Evolutionary conservation across 2,329 filamentous ascomycete species (phyloP).

Genomic region (Eutypella sp.): DNA sequence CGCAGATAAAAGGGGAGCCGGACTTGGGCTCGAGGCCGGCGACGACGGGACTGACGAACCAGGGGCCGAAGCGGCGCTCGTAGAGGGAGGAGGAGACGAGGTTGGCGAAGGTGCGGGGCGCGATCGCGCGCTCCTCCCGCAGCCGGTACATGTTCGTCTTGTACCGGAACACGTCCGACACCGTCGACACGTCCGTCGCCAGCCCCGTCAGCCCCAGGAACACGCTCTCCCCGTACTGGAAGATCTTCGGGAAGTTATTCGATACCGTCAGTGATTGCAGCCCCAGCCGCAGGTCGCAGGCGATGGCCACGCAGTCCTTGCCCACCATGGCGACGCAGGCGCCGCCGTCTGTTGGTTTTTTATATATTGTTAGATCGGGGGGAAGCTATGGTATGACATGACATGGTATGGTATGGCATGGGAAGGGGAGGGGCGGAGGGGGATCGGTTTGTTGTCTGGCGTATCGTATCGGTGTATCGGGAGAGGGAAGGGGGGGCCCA

Average conservation of each 20-base stretch:
- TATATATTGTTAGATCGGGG: not conserved
- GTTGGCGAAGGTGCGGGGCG: slow-evolving; percentile 92
- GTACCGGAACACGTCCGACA: slow-evolving; percentile 96
- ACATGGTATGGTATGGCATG: not conserved
- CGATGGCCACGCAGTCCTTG: slow-evolving; percentile 99
- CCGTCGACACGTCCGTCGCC: slow-evolving; percentile 90
- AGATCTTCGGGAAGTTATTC: slow-evolving; percentile 99
- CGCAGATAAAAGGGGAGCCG: slow-evolving; percentile 94
- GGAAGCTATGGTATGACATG: not conserved
- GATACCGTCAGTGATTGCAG: slow-evolving; percentile 95
- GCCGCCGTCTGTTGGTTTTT: slow-evolving; percentile 60
- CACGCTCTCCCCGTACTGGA: slow-evolving; percentile 82
- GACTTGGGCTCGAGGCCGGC: slow-evolving; percentile 93
- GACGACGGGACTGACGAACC: slow-evolving; percentile 91
- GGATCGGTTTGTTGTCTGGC: not conserved
- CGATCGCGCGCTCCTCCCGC: slow-evolving; percentile 94
- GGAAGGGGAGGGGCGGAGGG: not conserved
- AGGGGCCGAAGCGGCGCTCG: slow-evolving; percentile 92
- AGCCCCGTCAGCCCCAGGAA: slow-evolving; percentile 95
- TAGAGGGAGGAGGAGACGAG: slow-evolving; percentile 87
- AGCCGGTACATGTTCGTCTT: slow-evolving; percentile 99
- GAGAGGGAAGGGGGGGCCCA: slow-evolving; percentile 7
- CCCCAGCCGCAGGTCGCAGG: slow-evolving; percentile 95
- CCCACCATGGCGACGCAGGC: slow-evolving; percentile 98
- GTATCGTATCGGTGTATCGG: slow-evolving; percentile 4